A percentile compares a stretch with the other conserved stretches of the same genome.
Conservation (phyloP, 345 rosid genomes). For the Diplotaxis tenuifolia region DNA sequence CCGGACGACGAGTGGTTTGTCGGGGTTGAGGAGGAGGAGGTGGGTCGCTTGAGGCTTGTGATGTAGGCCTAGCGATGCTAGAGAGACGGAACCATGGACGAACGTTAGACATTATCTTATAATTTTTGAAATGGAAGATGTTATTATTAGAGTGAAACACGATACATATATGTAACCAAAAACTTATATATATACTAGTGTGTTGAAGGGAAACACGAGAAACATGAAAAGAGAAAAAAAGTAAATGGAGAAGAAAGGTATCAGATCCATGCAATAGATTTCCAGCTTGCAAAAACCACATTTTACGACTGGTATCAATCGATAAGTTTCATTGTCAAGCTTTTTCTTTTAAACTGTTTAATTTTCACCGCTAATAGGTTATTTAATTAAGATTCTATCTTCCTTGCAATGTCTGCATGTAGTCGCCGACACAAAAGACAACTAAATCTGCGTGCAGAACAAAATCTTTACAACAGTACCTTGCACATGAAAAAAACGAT, state of each 20-base stretch:
- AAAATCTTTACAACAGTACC: slow-evolving; percentile 13
- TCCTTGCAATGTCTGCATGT: neutral
- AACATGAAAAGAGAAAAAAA: slow-evolving; percentile 18
- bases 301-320: slow-evolving; percentile 38
- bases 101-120: slow-evolving; percentile 33
- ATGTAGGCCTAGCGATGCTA: slow-evolving; percentile 35
- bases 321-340: slow-evolving; percentile 28
- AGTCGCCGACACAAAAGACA: neutral
- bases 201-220: slow-evolving; percentile 25
- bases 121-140: neutral
- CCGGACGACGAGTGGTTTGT: slow-evolving; percentile 31
- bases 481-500: slow-evolving; percentile 2
- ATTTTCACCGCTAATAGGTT: neutral
- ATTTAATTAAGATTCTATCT: slow-evolving; percentile 14
- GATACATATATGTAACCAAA: slow-evolving; percentile 4
- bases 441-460: slow-evolving; percentile 22
- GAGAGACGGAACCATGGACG: slow-evolving; percentile 46
- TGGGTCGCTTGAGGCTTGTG: slow-evolving; percentile 37
- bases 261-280: slow-evolving; percentile 39
- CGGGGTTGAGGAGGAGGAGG: slow-evolving; percentile 31
- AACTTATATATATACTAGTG: slow-evolving; percentile 9
- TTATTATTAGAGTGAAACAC: slow-evolving; percentile 20
- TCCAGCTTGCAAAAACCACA: slow-evolving; percentile 41
- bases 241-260: slow-evolving; percentile 34
- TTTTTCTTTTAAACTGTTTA: neutral